Base-by-base conservation (phyloP, 441 rosid species). In the Adansonia rubrostipa region DNA sequence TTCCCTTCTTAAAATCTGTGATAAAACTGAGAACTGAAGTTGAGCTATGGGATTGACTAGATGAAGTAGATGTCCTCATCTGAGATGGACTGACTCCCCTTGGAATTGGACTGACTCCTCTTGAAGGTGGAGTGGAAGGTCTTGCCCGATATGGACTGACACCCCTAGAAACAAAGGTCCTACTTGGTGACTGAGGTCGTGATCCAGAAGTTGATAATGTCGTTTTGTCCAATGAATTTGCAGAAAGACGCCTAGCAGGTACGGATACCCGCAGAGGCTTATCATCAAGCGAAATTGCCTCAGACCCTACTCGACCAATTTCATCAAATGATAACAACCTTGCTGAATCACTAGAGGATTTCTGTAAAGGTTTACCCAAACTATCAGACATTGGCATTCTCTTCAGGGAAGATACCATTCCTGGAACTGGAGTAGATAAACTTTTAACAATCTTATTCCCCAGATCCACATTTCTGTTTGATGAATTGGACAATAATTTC, bases 1-100 rank as follows among this genome's bases (percentile, higher is more conserved):
- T 91, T 50, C 97, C 97, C 79, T 86, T 96, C 76, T 90, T 92
- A 75, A 92, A 88, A 82, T 96, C 98, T 0, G 89, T 88, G 71
- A 93, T 88, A 84, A 94, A 94, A 86, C 94, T 93, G 77, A 96
- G 96, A 72, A 93, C 99, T 15, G 98, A 92, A 79, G 85, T 85
- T 74, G 98, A 84, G 85, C 67, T 84, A 82, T 71, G 86, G 61
- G 92, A 79, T 86, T 91, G 92, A 79, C 89, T 79, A 62, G 89
- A 81, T 42, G 84, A 70, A 78, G 80, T 80, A 11, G 82, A 79
- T 62, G 87, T 64, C 82, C 93, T 87, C 80, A 83, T 85, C 81
- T 88, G 80, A 74, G 91, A 86, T 70, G 95, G 95, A 82, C 93
- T 91, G 61, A 85, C 68, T 10, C 96, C 93, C 82, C 98, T 91